Percentiles rank a stretch among this genome's conserved stretches.
phyloP scores from a whole-genome alignment of 202 grass and related monocot genomes.

The Setaria viridis region DNA sequence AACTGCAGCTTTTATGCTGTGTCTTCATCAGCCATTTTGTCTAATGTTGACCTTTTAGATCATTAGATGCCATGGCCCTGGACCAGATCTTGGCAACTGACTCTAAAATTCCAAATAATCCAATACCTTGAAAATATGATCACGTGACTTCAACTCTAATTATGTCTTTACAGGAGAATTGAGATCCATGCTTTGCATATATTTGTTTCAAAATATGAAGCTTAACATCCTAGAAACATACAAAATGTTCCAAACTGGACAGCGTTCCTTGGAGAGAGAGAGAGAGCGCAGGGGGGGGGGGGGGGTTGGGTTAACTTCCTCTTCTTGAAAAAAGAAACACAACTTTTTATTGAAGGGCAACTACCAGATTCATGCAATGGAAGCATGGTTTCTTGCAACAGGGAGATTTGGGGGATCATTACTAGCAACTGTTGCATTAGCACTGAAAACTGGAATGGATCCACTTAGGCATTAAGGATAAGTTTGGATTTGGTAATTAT shows the following conservation, averaged over 20 bases:
- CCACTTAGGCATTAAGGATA: slow-evolving; percentile 2
- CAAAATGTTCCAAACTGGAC: background rate
- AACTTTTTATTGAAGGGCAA: background rate
- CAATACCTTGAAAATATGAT: background rate
- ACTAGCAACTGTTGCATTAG: background rate
- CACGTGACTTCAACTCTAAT: background rate
- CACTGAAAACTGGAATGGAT: background rate
- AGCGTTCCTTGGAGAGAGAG: background rate
- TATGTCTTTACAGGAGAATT: slow-evolving; percentile 6
- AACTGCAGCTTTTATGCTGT: slow-evolving; percentile 29
- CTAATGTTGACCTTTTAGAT: slow-evolving; percentile 5
- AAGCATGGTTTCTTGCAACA: background rate
- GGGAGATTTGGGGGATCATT: background rate
- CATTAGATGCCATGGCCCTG: background rate
- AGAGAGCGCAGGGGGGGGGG: no score
- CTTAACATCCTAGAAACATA: background rate
- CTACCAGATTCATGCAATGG: background rate
- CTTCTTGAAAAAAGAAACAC: background rate
- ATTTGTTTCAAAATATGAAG: slow-evolving; percentile 4
- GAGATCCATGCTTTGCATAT: background rate
- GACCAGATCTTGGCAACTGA: background rate
- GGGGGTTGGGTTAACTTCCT: background rate
- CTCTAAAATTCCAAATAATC: slow-evolving; percentile 35
- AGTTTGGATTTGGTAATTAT: slow-evolving; percentile 35
- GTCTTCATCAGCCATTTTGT: slow-evolving; percentile 32